Base-by-base conservation (phyloP, 2,329 filamentous ascomycete genomes). In the Myriangium duriaei region DNA sequence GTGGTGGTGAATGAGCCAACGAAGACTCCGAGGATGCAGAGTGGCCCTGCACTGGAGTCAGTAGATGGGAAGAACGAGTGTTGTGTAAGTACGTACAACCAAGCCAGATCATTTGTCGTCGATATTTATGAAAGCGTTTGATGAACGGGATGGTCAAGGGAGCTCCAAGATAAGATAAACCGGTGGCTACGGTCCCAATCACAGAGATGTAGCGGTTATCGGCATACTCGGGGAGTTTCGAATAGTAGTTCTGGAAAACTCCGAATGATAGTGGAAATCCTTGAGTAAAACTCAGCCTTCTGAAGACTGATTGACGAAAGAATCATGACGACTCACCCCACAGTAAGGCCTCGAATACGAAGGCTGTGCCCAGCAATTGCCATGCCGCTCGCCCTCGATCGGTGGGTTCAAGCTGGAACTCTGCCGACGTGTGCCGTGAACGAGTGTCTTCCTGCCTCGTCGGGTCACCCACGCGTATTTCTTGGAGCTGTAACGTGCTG, bases 231-330 rank as follows among this genome's bases (percentile, higher is more conserved):
- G 65, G 64, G 41, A 76, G 65, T 1, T 62, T 68, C 24, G 64
- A 69, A 53, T 83, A 83, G 54, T 80, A 79, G 36, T 77, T 68
- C 47, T 82, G 76, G 49, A 84, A 82, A 15, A 84, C 67, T 30
- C 79, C 79, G 51, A 77, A 84, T 0, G 75, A 68, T 40, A 76
- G 76, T 0, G 76, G 72, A 40, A 82, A 81, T 2, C 77, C 76
- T 80, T 3, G 41, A n/a, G 34, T 42, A 0, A 43, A 37, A 31
- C 16, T 14, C 11, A 11, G 3, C 7, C n/a, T n/a, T n/a, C n/a
- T n/a, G n/a, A n/a, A n/a, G n/a, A 12, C 13, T 11, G 17, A 28
- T 37, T 52, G 67, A 12, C n/a, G 18, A 5, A 7, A 6, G 14
- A 5, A 5, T 11, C 11, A 2, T 24, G 4, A 14, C 19, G 17